Conservation (phyloP, 257 asterid genomes). For the Solanum pennellii region DNA sequence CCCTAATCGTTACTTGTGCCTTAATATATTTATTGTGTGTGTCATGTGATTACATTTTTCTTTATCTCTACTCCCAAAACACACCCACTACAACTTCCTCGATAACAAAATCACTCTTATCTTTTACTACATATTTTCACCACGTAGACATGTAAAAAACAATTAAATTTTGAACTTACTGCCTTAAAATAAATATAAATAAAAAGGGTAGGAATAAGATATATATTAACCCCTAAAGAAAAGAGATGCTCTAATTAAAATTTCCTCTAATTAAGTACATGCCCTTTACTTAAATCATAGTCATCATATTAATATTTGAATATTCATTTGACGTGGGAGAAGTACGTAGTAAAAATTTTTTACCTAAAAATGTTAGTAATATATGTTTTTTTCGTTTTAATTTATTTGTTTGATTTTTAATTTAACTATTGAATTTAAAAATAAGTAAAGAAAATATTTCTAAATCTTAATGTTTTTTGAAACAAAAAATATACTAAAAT, state of each 20-base stretch:
- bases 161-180: background rate
- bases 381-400: fast-evolving
- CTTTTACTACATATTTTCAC: constrained; percentile 15
- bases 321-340: background rate
- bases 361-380: background rate
- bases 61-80: constrained; percentile 62
- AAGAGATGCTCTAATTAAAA: constrained; percentile 13
- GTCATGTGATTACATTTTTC: constrained; percentile 32
- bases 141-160: background rate
- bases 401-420: background rate
- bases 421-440: no score
- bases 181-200: background rate
- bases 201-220: background rate
- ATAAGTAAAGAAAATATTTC: no score
- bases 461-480: no score
- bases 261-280: constrained; percentile 28
- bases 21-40: background rate
- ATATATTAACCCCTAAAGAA: background rate
- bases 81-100: constrained; percentile 56
- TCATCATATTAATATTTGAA: background rate
- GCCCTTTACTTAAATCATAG: constrained; percentile 12
- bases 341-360: background rate
- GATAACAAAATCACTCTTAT: constrained; percentile 31
- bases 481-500: no score
- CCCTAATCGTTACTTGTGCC: constrained; percentile 29